Base-by-base conservation (phyloP, 2,329 filamentous ascomycete species). In the Diaporthe sp. region DNA sequence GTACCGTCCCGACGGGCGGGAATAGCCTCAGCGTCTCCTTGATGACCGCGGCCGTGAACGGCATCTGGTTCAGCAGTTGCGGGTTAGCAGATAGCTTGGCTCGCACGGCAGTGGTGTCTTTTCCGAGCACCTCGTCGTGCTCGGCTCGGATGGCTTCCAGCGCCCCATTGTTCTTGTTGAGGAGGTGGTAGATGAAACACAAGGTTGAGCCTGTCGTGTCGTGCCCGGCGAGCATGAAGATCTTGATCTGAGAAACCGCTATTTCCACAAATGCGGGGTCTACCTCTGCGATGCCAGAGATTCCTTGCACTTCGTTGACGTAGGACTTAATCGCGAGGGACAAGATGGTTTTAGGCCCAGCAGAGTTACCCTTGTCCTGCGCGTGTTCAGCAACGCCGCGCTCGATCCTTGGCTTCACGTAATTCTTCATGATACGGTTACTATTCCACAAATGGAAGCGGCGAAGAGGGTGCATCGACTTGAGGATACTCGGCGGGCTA, bases 21-120 rank as follows among this genome's bases (percentile, higher is more conserved):
- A 86, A 89, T 22, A 91, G 78, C 3, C 90, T 85, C 1, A 92
- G 83, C 0, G 86, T 83, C 79, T 92, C 90, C 75, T 90, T 89
- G 74, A 90, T 85, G 7, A 90, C 85, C n/a, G 88, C 89, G 3
- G 83, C 83, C 1, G 88, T 89, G 78, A 90, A 91, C 0, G 84
- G 82, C 5, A 92, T 83, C 9, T 85, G 82, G 77, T 88, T 88
- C 68, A 91, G 82, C 7, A 86, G 82, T 42, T 84, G 80, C 0
- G 88, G 86, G 6, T 87, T 80, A 17, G 83, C 81, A 4, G 87
- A 80, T 19, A 86, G 78, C 0, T 78, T 78, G 42, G 84, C 84
- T 0, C 82, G 80, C 9, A 82, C 80, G 2, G 81, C 78, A 4
- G 82, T 78, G 10, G 85, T 46, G 9, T 79, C 75, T 0, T 72